These are phyloP conservation scores for Tulasnella calospora DNA, from an alignment of 768 basidiomycete genomes.

Conservation along the genomic window DNA sequence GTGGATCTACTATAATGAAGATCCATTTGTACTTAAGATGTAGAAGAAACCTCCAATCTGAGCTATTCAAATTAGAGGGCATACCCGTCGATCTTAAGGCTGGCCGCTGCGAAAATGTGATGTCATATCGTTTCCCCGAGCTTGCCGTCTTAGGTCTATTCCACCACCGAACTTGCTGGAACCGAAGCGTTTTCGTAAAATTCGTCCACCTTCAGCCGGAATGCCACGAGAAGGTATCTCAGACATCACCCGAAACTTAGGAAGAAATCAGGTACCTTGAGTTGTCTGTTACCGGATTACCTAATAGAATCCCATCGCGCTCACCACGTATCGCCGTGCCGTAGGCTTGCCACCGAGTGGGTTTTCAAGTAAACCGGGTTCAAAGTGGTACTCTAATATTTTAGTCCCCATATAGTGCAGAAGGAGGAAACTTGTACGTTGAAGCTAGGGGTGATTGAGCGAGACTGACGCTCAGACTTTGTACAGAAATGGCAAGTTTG, in stretches of 20 bases:
- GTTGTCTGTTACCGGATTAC: neutral
- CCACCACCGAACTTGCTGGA: neutral
- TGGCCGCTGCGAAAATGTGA: neutral
- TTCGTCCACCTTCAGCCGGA: neutral
- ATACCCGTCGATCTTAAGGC: neutral
- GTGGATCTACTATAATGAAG: neutral
- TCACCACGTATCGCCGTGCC: neutral
- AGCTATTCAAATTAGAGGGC: neutral
- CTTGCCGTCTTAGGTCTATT: neutral
- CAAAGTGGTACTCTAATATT: neutral
- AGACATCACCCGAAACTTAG: neutral
- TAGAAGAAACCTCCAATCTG: neutral
- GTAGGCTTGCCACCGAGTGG: neutral
- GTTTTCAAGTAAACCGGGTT: neutral
- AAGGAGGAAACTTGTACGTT: slow-evolving; percentile 1
- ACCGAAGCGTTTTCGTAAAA: neutral
- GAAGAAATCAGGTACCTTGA: slow-evolving; percentile 8
- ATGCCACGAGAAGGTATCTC: neutral
- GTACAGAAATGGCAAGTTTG: neutral
- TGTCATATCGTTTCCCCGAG: neutral
- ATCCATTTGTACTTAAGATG: neutral
- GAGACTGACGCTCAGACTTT: neutral
- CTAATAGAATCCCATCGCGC: neutral
- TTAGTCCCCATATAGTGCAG: neutral
- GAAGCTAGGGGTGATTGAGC: neutral